Base-by-base conservation (phyloP, 352 stramenopile genomes). In the Thraustochytrium striatum region DNA sequence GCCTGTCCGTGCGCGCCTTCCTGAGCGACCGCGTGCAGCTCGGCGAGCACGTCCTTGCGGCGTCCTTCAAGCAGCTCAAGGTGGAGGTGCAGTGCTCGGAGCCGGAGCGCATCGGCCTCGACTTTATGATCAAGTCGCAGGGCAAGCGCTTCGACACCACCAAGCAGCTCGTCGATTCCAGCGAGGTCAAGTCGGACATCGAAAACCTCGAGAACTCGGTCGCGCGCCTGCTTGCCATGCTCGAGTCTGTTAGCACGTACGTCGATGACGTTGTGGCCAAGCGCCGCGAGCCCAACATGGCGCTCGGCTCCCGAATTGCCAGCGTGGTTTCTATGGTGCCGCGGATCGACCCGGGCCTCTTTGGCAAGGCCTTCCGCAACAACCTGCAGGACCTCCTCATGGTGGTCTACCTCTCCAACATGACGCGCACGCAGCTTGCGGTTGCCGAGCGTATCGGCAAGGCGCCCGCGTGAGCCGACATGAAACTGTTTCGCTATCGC, bases 301-400 rank as follows among this genome's bases (percentile, higher is more conserved):
- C 94, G 82, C 72, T 97, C n/a, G 93, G 94, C 47, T 88, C 90
- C 36, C 87, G 97, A 83, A 93, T 98, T 83, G 92, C 92, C 0
- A 93, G 98, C 79, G 91, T 91, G 38, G 87, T 99, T 1, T 94
- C 93, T 9, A 89, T 88, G 57, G 94, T 98, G 61, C 95, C 95
- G 30, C 87, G 94, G 72, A 94, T 98, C 75, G 87, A 90, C 61
- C 87, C 90, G 33, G 93, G 97, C 81, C 90, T 96, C 79, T 98
- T 98, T 84, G 93, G 98, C 86, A 93, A 96, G 79, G 91, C 98
- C 68, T 98, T 98, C 86, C 94, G 93, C 85, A 93, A 92, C 82
- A 95, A 94, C 25, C 85, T 98, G 82, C 94, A 98, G 87, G 95
- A 99, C 87, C 88, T 99, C 69, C 89, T 99, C 78, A 98, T 99